A percentile compares a stretch with the other conserved stretches of the same genome.
Evolutionary conservation across 176 grass and related monocot genomes (phyloP).

Genomic region (Lolium rigidum): DNA sequence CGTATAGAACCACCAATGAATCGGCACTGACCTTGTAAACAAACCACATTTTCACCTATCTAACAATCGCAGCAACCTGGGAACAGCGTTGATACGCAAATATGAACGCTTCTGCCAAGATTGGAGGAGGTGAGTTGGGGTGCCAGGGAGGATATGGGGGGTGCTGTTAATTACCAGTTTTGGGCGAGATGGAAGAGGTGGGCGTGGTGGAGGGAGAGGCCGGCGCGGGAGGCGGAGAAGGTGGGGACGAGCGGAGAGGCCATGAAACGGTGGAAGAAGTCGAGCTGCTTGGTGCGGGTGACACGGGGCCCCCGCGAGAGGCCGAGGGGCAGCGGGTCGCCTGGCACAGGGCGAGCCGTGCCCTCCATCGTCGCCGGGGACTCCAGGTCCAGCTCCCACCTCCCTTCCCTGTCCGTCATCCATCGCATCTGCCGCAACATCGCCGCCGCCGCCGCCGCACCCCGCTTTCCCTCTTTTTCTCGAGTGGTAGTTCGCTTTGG

Average conservation of each 20-base stretch:
- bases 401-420: constrained; percentile 61
- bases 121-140: not conserved
- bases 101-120: not conserved
- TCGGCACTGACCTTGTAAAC: not conserved
- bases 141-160: not conserved
- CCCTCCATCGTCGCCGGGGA: constrained; percentile 88
- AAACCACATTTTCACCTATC: not conserved
- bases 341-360: constrained; percentile 76
- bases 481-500: constrained; percentile 6
- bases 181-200: constrained; percentile 64
- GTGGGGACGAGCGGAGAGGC: constrained; percentile 81
- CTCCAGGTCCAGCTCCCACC: constrained; percentile 89
- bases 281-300: constrained; percentile 94
- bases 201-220: constrained; percentile 85
- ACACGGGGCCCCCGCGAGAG: constrained; percentile 71
- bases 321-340: constrained; percentile 76
- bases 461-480: not conserved
- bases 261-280: constrained; percentile 99
- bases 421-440: constrained; percentile 82
- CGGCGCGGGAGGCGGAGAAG: constrained; percentile 54
- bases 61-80: not conserved
- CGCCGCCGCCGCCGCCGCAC: constrained; percentile 25
- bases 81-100: not conserved
- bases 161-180: constrained; percentile 50
- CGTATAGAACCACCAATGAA: not conserved